These are phyloP conservation scores for Triglochin maritima DNA, from an alignment of 106 monocot genomes.

Conservation along the genomic window DNA sequence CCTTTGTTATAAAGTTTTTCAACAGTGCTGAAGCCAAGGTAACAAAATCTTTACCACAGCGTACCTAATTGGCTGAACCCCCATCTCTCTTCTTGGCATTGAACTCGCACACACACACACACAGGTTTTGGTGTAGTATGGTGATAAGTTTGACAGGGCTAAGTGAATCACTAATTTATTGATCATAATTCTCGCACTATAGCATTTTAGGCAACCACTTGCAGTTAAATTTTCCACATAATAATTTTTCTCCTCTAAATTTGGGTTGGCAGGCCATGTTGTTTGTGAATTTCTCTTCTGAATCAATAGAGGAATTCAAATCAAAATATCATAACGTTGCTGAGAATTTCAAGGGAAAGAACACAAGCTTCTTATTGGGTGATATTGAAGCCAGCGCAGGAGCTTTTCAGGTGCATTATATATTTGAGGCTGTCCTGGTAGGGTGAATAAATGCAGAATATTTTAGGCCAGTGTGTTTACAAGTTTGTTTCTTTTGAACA, in stretches of 20 bases:
- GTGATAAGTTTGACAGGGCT: too few species aligned
- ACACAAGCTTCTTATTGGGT: conserved; percentile 64
- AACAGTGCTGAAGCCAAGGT: conserved; percentile 55
- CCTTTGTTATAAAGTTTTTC: conserved; percentile 71
- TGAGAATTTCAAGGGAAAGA: conserved; percentile 37
- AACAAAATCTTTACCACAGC: background rate
- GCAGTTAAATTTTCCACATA: too few species aligned
- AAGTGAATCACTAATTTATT: too few species aligned
- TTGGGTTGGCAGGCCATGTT: conserved; percentile 51
- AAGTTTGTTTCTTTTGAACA: conserved; percentile 11
- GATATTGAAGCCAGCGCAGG: conserved; percentile 63
- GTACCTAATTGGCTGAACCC: too few species aligned
- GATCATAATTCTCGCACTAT: too few species aligned
- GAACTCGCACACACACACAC: too few species aligned
- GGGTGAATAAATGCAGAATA: too few species aligned
- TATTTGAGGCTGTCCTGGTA: too few species aligned
- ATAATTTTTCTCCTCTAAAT: too few species aligned
- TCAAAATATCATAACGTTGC: conserved; percentile 53
- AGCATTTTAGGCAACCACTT: too few species aligned
- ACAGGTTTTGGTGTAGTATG: too few species aligned
- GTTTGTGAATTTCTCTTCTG: conserved; percentile 51
- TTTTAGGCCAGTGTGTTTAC: background rate
- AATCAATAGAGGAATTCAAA: conserved; percentile 50
- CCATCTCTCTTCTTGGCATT: too few species aligned
- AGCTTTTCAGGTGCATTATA: conserved; percentile 56